phyloP scores from a whole-genome alignment of 352 stramenopile genomes.

The Elongisporangium undulatum region DNA sequence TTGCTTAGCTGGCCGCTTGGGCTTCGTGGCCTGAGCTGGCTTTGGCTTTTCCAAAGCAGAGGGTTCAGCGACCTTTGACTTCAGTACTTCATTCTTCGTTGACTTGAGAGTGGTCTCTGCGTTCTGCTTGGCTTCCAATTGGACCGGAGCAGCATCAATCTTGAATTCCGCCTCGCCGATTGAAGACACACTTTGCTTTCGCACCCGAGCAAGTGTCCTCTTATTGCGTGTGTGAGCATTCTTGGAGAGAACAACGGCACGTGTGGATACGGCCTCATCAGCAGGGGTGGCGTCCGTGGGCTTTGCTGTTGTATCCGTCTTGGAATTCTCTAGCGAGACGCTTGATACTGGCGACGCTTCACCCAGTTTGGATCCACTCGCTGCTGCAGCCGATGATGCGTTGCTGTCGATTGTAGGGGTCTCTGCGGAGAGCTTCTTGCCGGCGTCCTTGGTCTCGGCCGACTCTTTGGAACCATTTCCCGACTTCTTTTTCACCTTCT shows the following conservation, averaged over 20 bases:
- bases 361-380: not conserved
- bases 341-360: not conserved
- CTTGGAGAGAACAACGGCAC: not conserved
- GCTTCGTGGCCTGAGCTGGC: not conserved
- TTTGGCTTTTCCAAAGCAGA: not conserved
- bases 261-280: not conserved
- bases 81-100: not conserved
- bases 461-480: not conserved
- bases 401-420: not conserved
- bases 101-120: not conserved
- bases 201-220: not conserved
- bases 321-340: not conserved
- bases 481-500: conserved; percentile 2
- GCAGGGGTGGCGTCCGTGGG: not conserved
- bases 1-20: not conserved
- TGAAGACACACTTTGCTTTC: not conserved
- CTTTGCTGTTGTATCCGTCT: not conserved
- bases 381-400: not conserved
- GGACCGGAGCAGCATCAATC: not conserved
- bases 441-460: not conserved
- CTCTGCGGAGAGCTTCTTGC: not conserved
- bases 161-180: not conserved
- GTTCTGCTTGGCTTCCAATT: not conserved
- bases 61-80: not conserved
- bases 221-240: not conserved